Evolutionary conservation across 1,284 basidiomycete species (phyloP), one percentile per base, ranked within the genome.

Genomic region (Pisolithus thermaeus): DNA sequence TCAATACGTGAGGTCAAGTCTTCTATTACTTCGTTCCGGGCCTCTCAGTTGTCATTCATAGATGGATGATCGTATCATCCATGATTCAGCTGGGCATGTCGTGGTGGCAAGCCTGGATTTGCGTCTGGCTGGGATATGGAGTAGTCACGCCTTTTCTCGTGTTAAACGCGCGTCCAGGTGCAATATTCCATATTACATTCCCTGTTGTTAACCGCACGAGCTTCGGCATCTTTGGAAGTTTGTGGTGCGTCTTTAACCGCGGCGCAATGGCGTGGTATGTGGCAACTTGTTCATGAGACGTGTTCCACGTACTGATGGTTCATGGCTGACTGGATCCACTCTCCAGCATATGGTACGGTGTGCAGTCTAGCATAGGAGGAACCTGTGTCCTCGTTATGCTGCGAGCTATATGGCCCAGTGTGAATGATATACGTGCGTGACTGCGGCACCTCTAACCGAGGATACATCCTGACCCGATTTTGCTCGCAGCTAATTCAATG

Each of bases 51-150:
- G 14, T 8, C 39, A 36, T 25, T 7, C 56, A 46, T 52, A 85
- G 83, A 56, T 87, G 82, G 83, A 83, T 84, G 82, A 86, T 87
- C 56, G 82, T 77, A 0, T 84, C 83, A 16, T 84, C 84, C 6
- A 88, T 90, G 85, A 81, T 87, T 41, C 78, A 83, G 51, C 70
- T 83, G 8, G 87, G 87, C 3, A 74, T 92, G 23, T 84, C 81
- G 0, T 91, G 87, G 87, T 91, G 87, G 87, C 86, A 90, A 64
- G 83, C 87, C 11, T 88, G 84, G 85, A 74, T 88, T 38, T 81
- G 83, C 60, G 85, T 89, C 16, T 88, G 84, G 78, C 63, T 91
- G 47, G 90, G 89, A 1, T 93, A 92, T 64, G 74, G 76, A 0
- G 62, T 86, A 44, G 83, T 84, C 20, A 84, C 85, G 0, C 81